Evolutionary conservation across 1,284 basidiomycete species (phyloP), one percentile per base, ranked within the genome.

Genomic region (Moesziomyces sp.): DNA sequence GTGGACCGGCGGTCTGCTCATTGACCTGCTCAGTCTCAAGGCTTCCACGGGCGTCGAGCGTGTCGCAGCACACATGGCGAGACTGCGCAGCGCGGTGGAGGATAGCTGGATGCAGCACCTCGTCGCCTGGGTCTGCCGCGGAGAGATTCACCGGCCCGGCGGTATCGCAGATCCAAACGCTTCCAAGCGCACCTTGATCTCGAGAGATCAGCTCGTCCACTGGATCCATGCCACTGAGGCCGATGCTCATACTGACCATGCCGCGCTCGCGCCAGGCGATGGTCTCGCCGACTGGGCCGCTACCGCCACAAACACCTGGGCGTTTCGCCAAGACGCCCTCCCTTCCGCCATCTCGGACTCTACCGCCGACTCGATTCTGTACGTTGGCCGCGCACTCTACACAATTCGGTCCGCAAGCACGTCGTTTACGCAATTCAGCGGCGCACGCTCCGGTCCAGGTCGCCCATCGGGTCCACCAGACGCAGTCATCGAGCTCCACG

Each of bases 321-420:
- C 52, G 8, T 83, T 87, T n/a, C 83, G 90, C 54, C 87, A 89
- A 1, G 90, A 89, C 1, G 87, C 91, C 3, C 87, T 93, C 49
- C 93, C 93, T 0, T 87, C 89, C 0, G 91, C 91, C 61, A 87
- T 95, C 21, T 90, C 91, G 1, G 75, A 85, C 2, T 88, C 90
- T 49, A 89, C 92, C 6, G 88, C 88, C 61, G 91, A 93, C 60
- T 93, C 92, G 8, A 93, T 96, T 58, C 85, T 89, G 2, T 95
- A 95, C 80, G 89, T 95, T 38, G 94, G 93, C 0, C 88, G 93
- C 33, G 93, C 94, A 3, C 90, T 95, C 33, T 90, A 90, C 4
- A 94, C 91, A 1, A 90, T 95, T 91, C 91, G 62, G 42, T 44
- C 58, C n/a, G 64, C 73, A 6, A 58, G 61, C 38, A 43, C 57